phyloP scores from a whole-genome alignment of 176 grass and related monocot species.

The Eremochloa ophiuroides region DNA sequence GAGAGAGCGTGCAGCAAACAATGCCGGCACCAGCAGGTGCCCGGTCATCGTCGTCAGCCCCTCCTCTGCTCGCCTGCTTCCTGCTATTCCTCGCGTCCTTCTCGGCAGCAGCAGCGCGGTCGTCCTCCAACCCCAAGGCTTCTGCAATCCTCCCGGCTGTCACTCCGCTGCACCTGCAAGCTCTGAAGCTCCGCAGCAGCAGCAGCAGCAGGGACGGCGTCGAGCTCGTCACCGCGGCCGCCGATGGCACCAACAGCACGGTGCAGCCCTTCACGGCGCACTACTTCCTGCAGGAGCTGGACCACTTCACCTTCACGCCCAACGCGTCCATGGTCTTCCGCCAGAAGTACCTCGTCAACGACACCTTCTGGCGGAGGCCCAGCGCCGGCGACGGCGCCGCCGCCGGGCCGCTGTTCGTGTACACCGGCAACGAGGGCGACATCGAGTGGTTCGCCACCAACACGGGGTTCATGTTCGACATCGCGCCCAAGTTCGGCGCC shows the following conservation, averaged over 20 bases:
- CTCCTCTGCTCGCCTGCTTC: background rate
- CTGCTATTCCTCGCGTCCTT: background rate
- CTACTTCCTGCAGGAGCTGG: conserved; percentile 88
- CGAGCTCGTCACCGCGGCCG: background rate
- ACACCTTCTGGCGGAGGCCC: conserved; percentile 60
- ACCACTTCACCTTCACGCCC: conserved; percentile 96
- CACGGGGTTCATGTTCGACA: conserved; percentile 91
- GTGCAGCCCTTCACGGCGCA: conserved; percentile 53
- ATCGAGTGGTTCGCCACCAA: conserved; percentile 84
- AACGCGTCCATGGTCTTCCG: conserved; percentile 52
- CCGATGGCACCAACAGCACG: background rate
- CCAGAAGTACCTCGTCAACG: conserved; percentile 90
- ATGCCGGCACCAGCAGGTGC: background rate
- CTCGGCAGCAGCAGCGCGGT: too few species aligned
- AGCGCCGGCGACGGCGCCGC: background rate
- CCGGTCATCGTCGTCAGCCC: too few species aligned
- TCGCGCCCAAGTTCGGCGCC: conserved; percentile 69
- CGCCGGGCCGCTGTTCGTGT: conserved; percentile 74
- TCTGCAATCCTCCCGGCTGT: background rate
- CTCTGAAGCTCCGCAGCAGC: background rate
- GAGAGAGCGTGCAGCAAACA: background rate
- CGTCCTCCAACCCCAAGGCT: background rate
- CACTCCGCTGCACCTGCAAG: conserved; percentile 4
- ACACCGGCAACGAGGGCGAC: conserved; percentile 86
- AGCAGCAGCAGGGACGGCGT: background rate